These are phyloP conservation scores for Astragalus membranaceus DNA, from an alignment of 306 rosid genomes.

Conservation along the genomic window DNA sequence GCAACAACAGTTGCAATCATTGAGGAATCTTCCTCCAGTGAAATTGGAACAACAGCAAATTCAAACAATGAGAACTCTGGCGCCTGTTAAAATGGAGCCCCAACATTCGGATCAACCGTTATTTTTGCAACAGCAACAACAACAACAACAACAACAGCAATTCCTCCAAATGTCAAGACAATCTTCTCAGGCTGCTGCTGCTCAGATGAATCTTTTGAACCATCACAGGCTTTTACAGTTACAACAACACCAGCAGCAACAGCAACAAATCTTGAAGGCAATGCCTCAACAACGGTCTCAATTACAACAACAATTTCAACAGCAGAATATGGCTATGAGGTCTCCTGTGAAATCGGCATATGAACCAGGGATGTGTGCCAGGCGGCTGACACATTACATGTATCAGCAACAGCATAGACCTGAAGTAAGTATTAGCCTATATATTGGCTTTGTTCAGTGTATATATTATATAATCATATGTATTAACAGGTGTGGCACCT, in stretches of 20 bases:
- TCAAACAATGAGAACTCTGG: constrained; percentile 48
- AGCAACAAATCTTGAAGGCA: constrained; percentile 72
- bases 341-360: constrained; percentile 73
- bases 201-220: constrained; percentile 76
- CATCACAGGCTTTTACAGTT: constrained; percentile 75
- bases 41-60: constrained; percentile 82
- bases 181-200: constrained; percentile 79
- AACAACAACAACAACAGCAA: constrained; percentile 60
- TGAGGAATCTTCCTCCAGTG: constrained; percentile 59
- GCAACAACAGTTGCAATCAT: constrained; percentile 54
- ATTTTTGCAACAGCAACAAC: constrained; percentile 64
- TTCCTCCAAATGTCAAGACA: constrained; percentile 86
- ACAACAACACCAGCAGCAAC: constrained; percentile 90
- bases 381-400: constrained; percentile 92
- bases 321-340: constrained; percentile 67
- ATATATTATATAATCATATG: not conserved
- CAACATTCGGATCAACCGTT: constrained; percentile 75
- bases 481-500: constrained; percentile 14
- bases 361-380: constrained; percentile 98
- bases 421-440: constrained; percentile 45
- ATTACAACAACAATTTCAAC: constrained; percentile 77
- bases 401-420: constrained; percentile 94
- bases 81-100: constrained; percentile 66
- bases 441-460: not conserved
- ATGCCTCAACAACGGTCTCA: constrained; percentile 89